These are phyloP conservation scores for Dinochytrium kinnereticum DNA, from an alignment of 371 early-diverging fungal species.

Conservation along the genomic window DNA sequence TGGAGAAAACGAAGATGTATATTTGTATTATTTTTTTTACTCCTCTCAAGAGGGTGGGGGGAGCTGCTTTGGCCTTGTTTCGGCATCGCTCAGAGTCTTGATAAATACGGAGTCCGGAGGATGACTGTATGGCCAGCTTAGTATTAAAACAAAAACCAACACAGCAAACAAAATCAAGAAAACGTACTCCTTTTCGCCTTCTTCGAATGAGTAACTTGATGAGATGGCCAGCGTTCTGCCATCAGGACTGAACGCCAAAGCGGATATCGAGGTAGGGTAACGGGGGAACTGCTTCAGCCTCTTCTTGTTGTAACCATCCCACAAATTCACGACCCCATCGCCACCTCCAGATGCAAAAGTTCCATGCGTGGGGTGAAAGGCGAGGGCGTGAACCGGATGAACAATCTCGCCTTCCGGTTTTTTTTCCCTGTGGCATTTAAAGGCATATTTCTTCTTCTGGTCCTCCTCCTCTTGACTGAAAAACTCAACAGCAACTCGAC, in stretches of 20 bases:
- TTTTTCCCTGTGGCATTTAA: conserved; percentile 91
- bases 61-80: conserved; percentile 67
- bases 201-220: conserved; percentile 91
- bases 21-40: background rate
- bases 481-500: conserved; percentile 92
- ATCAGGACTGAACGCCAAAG: conserved; percentile 79
- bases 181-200: conserved; percentile 83
- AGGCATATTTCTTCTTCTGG: conserved; percentile 88
- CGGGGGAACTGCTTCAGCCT: conserved; percentile 78
- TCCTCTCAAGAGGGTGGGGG: background rate
- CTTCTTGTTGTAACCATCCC: conserved; percentile 93
- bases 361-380: conserved; percentile 88
- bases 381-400: conserved; percentile 93
- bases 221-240: conserved; percentile 87
- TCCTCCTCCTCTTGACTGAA: conserved; percentile 62
- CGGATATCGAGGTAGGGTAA: conserved; percentile 83
- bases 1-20: background rate
- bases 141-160: background rate
- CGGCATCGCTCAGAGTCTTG: conserved; percentile 69
- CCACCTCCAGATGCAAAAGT: conserved; percentile 96
- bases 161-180: background rate
- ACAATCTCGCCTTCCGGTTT: conserved; percentile 79
- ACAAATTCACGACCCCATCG: conserved; percentile 89
- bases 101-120: conserved; percentile 82
- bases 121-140: conserved; percentile 52